A percentile compares a stretch with the other conserved stretches of the same genome.
Evolutionary conservation across 345 rosid genomes (phyloP).

Genomic region (Schrenkiella parvula): DNA sequence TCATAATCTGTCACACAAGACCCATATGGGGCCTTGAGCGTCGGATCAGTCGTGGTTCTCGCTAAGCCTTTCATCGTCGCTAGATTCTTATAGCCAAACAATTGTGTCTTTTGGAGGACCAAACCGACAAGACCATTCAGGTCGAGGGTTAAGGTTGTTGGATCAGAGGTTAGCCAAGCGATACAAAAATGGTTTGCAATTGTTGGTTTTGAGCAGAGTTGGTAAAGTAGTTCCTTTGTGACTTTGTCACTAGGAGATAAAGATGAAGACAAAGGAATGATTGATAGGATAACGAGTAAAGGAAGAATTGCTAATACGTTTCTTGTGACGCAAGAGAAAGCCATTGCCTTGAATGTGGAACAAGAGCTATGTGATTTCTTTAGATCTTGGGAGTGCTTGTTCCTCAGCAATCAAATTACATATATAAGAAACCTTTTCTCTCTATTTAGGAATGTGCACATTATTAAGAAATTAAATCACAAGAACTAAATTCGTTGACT

Average conservation of each 20-base stretch:
- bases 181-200: slow-evolving; percentile 5
- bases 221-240: background rate
- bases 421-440: background rate
- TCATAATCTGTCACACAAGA: slow-evolving; percentile 11
- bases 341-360: background rate
- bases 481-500: background rate
- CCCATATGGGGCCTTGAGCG: background rate
- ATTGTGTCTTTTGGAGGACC: background rate
- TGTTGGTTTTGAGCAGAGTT: slow-evolving; percentile 16
- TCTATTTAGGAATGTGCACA: background rate
- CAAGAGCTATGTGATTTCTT: background rate
- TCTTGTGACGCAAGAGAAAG: slow-evolving; percentile 16
- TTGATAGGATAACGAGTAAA: slow-evolving; percentile 12
- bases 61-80: slow-evolving; percentile 3
- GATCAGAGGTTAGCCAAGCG: slow-evolving; percentile 14
- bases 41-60: slow-evolving; percentile 18
- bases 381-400: background rate
- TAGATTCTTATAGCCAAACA: slow-evolving; percentile 7
- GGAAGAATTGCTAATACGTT: background rate
- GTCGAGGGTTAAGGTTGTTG: slow-evolving; percentile 1
- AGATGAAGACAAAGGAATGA: slow-evolving; percentile 16
- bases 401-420: background rate
- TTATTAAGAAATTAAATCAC: background rate
- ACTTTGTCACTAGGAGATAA: slow-evolving; percentile 18
- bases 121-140: slow-evolving; percentile 5